Conservation (phyloP, 2,329 filamentous ascomycete species). For the Fusarium gaditjirri region DNA sequence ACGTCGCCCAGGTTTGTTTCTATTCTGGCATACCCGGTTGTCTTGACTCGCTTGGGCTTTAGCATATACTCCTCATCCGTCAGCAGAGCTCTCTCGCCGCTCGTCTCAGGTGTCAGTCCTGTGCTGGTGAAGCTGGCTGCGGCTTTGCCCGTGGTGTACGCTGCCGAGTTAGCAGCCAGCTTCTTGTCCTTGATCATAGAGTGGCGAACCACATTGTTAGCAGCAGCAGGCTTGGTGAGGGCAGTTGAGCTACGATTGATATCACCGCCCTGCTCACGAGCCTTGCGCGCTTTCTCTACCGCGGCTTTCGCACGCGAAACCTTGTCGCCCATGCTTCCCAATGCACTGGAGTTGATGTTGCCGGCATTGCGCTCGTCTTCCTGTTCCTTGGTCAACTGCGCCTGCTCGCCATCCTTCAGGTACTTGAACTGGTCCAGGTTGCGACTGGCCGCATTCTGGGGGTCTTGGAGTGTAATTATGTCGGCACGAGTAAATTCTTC, state of each 20-base stretch:
- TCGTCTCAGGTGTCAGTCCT: constrained; percentile 90
- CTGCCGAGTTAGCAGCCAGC: constrained; percentile 83
- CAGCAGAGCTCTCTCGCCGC: constrained; percentile 83
- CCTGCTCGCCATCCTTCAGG: constrained; percentile 81
- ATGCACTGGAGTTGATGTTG: constrained; percentile 80
- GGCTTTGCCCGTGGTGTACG: constrained; percentile 89
- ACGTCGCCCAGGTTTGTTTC: constrained; percentile 86
- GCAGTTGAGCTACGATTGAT: constrained; percentile 64
- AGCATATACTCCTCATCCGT: constrained; percentile 98
- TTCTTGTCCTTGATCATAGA: constrained; percentile 65
- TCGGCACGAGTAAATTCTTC: constrained; percentile 87
- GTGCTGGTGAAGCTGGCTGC: constrained; percentile 97
- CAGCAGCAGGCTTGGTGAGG: constrained; percentile 50
- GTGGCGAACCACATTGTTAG: constrained; percentile 45
- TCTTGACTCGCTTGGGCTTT: constrained; percentile 86
- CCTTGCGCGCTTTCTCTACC: constrained; percentile 87
- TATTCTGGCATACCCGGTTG: constrained; percentile 90
- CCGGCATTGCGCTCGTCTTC: constrained; percentile 72
- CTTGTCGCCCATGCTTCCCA: constrained; percentile 83
- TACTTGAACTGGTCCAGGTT: constrained; percentile 92
- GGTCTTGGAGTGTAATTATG: constrained; percentile 96
- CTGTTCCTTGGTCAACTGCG: constrained; percentile 75
- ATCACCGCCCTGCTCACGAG: constrained; percentile 70
- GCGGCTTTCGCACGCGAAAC: constrained; percentile 92
- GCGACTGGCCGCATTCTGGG: constrained; percentile 84